Conservation (phyloP, 257 asterid species). For the Anisodus acutangulus region DNA sequence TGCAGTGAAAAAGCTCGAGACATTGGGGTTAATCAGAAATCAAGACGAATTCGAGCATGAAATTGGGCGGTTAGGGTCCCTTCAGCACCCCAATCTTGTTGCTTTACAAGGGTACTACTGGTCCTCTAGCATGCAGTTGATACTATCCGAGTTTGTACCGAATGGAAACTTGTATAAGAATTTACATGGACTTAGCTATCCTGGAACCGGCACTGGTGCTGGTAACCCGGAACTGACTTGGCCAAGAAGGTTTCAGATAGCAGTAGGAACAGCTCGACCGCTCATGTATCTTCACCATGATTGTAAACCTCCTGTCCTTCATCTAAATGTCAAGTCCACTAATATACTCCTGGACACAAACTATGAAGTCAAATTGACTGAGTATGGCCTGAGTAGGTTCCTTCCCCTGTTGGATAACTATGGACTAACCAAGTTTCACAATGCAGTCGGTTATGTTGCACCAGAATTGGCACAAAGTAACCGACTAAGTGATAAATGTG, state of each 20-base stretch:
- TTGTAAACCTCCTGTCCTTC: conserved; percentile 84
- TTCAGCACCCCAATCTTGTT: conserved; percentile 75
- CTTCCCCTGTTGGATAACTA: conserved; percentile 62
- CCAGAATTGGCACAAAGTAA: conserved; percentile 88
- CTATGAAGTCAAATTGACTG: conserved; percentile 65
- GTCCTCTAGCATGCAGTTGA: conserved; percentile 85
- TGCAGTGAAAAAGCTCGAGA: conserved; percentile 87
- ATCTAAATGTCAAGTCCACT: conserved; percentile 79
- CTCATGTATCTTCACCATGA: conserved; percentile 91
- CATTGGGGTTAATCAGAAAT: conserved; percentile 73
- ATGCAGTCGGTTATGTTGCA: conserved; percentile 87
- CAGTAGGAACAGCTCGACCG: conserved; percentile 79
- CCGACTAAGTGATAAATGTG: conserved; percentile 72
- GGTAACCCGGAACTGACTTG: conserved; percentile 76
- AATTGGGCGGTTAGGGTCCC: conserved; percentile 70
- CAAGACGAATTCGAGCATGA: conserved; percentile 94
- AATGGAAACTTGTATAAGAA: conserved; percentile 80
- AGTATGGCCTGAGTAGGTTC: conserved; percentile 70
- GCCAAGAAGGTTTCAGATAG: conserved; percentile 77
- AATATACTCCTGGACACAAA: conserved; percentile 70
- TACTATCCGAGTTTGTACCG: conserved; percentile 66
- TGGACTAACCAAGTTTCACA: conserved; percentile 68
- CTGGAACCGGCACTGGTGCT: conserved; percentile 67
- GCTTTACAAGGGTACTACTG: conserved; percentile 83
- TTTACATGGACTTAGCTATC: conserved; percentile 65